Evolutionary conservation across 495 filamentous ascomycete genomes (phyloP).

Genomic region (Aspergillus cristatus): DNA sequence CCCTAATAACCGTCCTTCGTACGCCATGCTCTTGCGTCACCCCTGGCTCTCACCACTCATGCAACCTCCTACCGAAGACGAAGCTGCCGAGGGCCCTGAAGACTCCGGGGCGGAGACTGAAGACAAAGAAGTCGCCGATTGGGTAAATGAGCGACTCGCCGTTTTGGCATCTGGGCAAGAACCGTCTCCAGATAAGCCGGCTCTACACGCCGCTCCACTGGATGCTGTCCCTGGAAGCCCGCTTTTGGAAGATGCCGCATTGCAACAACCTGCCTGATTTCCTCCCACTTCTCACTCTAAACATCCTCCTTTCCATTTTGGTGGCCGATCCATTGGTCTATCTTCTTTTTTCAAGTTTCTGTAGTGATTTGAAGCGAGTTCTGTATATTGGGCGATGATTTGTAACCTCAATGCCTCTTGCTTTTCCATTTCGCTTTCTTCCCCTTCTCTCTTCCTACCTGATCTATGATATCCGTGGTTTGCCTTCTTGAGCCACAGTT

Average conservation of each 20-base stretch:
- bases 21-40: constrained; percentile 79
- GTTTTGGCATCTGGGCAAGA: constrained; percentile 37
- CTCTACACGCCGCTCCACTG: constrained; percentile 69
- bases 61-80: constrained; percentile 76
- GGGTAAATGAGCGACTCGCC: constrained; percentile 61
- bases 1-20: constrained; percentile 80
- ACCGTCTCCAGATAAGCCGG: constrained; percentile 60
- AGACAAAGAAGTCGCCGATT: constrained; percentile 72
- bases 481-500: too few species aligned
- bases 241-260: constrained; percentile 18
- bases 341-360: too few species aligned
- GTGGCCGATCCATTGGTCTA: too few species aligned
- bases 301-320: too few species aligned
- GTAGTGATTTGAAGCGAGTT: too few species aligned
- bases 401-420: too few species aligned
- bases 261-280: too few species aligned
- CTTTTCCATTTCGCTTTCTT: too few species aligned
- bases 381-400: too few species aligned
- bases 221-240: constrained; percentile 44
- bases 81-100: constrained; percentile 40
- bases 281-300: too few species aligned
- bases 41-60: constrained; percentile 75
- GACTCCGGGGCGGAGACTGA: constrained; percentile 37
- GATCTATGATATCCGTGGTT: too few species aligned
- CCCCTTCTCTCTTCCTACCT: too few species aligned